Conservation (phyloP, 2,329 filamentous ascomycete species). For the Mycosphaerella sp. region DNA sequence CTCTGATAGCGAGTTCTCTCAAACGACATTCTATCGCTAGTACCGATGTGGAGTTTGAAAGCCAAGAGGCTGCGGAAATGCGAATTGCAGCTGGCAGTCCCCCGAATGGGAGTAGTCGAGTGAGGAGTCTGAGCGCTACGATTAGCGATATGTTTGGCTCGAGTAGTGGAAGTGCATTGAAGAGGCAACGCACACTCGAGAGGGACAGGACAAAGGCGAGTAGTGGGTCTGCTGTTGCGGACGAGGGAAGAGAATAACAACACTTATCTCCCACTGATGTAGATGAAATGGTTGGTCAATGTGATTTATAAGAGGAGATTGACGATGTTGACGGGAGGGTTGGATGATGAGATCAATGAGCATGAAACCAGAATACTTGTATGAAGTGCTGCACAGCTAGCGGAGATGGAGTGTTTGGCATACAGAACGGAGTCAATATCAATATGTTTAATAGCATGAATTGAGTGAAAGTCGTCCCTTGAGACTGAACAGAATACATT, state of each 20-base stretch:
- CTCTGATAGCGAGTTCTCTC: conserved; percentile 8
- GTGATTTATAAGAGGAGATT: too few species aligned
- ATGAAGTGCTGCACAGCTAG: too few species aligned
- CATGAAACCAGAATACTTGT: too few species aligned
- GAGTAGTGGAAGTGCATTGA: conserved; percentile 1
- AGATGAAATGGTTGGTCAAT: too few species aligned
- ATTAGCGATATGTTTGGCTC: conserved; percentile 25
- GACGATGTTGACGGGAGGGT: too few species aligned
- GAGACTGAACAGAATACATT: too few species aligned
- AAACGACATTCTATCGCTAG: conserved; percentile 27
- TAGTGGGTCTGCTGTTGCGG: not conserved
- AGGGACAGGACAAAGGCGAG: conserved; percentile 1
- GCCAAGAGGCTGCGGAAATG: conserved; percentile 17
- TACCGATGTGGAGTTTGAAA: conserved; percentile 23
- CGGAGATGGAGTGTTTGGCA: too few species aligned
- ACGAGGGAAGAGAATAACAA: not conserved
- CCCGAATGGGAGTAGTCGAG: conserved; percentile 10
- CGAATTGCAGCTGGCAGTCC: conserved; percentile 18
- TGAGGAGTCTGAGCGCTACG: conserved; percentile 27
- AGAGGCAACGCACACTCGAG: conserved; percentile 15
- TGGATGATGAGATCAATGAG: too few species aligned
- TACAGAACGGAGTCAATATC: too few species aligned
- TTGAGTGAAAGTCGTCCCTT: too few species aligned
- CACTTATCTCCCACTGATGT: too few species aligned
- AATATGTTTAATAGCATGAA: too few species aligned